Evolutionary conservation across 176 grass and related monocot genomes (phyloP).

Genomic region (Hordeum vulgare): MorexV3_pseudomolecules_assembly NC_058520.1:562586898-562587397

Average conservation of each 20-base stretch:
- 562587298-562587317: constrained; percentile 8
- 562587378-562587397: constrained; percentile 96
- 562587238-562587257: constrained; percentile 6
- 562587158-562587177: constrained; percentile 61
- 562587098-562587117: constrained; percentile 89
- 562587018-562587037: neutral
- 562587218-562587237: neutral
- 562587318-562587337: neutral
- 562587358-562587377: constrained; percentile 91
- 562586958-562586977: constrained; percentile 96
- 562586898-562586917: constrained; percentile 43
- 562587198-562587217: neutral
- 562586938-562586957: constrained; percentile 92
- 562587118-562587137: constrained; percentile 98
- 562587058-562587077: neutral
- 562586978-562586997: constrained; percentile 68
- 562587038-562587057: neutral
- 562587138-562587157: constrained; percentile 92
- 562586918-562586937: constrained; percentile 62
- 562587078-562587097: neutral
- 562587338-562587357: constrained; percentile 94
- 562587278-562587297: neutral
- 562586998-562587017: neutral
- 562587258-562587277: neutral
- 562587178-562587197: constrained; percentile 46